phyloP scores from a whole-genome alignment of 768 basidiomycete species.

The Boletellus emodensis region DNA sequence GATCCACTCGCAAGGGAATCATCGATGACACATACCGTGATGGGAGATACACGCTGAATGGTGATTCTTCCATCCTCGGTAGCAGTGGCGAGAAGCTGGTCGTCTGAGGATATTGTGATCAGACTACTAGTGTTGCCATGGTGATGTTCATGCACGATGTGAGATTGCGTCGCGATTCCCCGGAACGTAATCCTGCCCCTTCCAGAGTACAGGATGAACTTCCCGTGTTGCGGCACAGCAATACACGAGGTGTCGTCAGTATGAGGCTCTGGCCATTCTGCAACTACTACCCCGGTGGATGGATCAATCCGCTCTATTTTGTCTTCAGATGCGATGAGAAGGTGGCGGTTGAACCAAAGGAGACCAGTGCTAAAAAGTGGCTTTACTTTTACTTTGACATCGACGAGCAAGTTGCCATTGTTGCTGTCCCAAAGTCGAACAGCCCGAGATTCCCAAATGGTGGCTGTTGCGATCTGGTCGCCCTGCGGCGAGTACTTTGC shows the following conservation, averaged over 20 bases:
- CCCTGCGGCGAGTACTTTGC: not conserved
- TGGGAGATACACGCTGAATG: too few species aligned
- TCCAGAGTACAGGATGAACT: too few species aligned
- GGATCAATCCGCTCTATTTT: slow-evolving; percentile 1
- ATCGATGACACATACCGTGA: too few species aligned
- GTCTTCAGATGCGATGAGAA: not conserved
- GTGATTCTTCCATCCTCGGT: not conserved
- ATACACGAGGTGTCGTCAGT: not conserved
- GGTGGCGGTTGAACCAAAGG: slow-evolving; percentile 1
- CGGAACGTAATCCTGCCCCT: too few species aligned
- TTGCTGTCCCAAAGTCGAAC: too few species aligned
- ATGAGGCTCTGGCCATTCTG: not conserved
- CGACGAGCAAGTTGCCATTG: not conserved
- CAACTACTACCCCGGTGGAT: not conserved
- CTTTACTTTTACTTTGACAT: not conserved
- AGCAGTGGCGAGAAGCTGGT: not conserved
- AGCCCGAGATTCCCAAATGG: too few species aligned
- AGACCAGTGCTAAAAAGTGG: not conserved
- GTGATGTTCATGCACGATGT: too few species aligned
- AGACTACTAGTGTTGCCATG: not conserved
- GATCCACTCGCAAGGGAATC: too few species aligned
- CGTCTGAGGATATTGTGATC: not conserved
- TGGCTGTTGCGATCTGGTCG: not conserved
- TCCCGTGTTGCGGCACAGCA: not conserved
- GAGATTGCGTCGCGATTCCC: too few species aligned